phyloP scores from a whole-genome alignment of 371 early-diverging fungal genomes.

The Saksenaea oblongispora region DNA sequence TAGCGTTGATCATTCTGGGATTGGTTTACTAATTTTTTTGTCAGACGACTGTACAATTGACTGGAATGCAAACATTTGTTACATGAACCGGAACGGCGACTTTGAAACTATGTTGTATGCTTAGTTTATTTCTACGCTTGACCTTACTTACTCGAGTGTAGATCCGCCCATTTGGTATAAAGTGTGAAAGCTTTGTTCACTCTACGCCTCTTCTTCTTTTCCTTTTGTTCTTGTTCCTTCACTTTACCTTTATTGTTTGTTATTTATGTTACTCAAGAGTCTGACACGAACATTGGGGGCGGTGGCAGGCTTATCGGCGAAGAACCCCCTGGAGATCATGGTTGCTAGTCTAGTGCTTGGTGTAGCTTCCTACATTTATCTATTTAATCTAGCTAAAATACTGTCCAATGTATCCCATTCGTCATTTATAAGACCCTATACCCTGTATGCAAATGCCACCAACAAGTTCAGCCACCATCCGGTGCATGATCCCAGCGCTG shows the following conservation, averaged over 20 bases:
- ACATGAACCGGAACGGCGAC: background rate
- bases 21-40: background rate
- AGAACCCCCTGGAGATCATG: conserved; percentile 85
- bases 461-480: conserved; percentile 10
- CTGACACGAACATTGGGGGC: background rate
- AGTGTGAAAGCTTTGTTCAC: background rate
- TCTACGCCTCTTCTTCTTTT: background rate
- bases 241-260: background rate
- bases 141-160: background rate
- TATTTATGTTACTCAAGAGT: background rate
- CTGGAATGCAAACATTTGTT: conserved; percentile 3
- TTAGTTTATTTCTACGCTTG: background rate
- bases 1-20: background rate
- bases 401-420: conserved; percentile 68
- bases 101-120: background rate
- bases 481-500: conserved; percentile 30
- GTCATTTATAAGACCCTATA: conserved; percentile 50
- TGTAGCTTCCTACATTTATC: conserved; percentile 74
- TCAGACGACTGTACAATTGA: background rate
- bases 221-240: background rate
- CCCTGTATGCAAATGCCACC: conserved; percentile 48
- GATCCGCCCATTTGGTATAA: background rate
- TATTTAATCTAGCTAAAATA: conserved; percentile 73
- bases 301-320: conserved; percentile 25
- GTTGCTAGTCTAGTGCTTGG: conserved; percentile 72